These are phyloP conservation scores for Arthroderma sp. DNA, from an alignment of 2,329 filamentous ascomycete genomes.

Conservation along the genomic window DNA sequence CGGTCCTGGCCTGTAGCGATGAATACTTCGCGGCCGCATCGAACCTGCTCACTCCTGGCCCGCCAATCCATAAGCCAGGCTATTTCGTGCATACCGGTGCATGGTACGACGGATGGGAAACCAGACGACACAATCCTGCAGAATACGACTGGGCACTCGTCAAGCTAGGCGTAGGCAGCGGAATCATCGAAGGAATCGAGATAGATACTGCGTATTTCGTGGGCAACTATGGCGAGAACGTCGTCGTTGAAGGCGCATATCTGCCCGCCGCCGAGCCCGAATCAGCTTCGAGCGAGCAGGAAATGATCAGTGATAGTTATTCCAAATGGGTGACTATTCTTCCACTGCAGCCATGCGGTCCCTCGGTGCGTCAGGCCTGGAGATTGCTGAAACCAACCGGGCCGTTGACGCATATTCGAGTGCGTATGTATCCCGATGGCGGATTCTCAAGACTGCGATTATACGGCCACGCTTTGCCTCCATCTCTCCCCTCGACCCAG, in stretches of 20 bases:
- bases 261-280: constrained; percentile 6
- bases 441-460: constrained; percentile 34
- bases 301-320: constrained; percentile 25
- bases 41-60: constrained; percentile 47
- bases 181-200: constrained; percentile 32
- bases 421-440: constrained; percentile 38
- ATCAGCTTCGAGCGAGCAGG: constrained; percentile 11
- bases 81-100: constrained; percentile 49
- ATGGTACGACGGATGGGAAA: constrained; percentile 57
- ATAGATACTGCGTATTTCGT: constrained; percentile 36
- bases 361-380: constrained; percentile 34
- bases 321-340: constrained; percentile 31
- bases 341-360: constrained; percentile 29
- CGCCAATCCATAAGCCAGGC: constrained; percentile 45
- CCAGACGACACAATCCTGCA: constrained; percentile 46
- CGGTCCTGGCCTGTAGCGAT: constrained; percentile 45
- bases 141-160: constrained; percentile 50
- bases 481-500: constrained; percentile 15
- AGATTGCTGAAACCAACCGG: constrained; percentile 21
- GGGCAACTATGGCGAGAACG: constrained; percentile 37
- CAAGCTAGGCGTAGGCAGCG: constrained; percentile 41
- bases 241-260: constrained; percentile 29
- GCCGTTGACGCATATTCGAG: constrained; percentile 33
- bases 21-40: constrained; percentile 50
- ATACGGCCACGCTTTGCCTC: constrained; percentile 33